These are phyloP conservation scores for Monosporascus sp. DNA, from an alignment of 2,329 filamentous ascomycete species.

Conservation along the genomic window DNA sequence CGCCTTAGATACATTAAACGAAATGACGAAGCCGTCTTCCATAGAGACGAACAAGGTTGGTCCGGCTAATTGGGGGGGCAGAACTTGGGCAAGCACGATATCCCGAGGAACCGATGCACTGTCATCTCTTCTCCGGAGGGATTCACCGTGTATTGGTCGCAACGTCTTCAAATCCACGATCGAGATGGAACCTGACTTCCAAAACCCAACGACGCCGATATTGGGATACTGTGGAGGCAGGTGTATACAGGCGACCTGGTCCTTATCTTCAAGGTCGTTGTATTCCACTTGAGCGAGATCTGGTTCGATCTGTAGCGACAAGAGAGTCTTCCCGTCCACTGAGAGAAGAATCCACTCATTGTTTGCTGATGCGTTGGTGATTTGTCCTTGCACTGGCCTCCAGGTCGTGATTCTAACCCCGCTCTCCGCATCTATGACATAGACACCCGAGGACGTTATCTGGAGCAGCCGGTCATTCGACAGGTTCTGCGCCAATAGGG, in stretches of 20 bases:
- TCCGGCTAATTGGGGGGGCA: conserved; percentile 50
- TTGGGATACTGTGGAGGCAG: conserved; percentile 58
- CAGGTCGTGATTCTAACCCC: conserved; percentile 53
- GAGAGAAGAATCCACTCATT: conserved; percentile 65
- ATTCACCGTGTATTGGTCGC: conserved; percentile 58
- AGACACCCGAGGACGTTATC: conserved; percentile 60
- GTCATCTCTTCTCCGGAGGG: conserved; percentile 54
- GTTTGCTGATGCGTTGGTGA: conserved; percentile 77
- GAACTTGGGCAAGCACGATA: conserved; percentile 71
- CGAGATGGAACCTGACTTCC: conserved; percentile 74
- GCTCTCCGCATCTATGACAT: conserved; percentile 57
- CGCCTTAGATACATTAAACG: conserved; percentile 62
- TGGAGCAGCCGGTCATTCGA: conserved; percentile 63
- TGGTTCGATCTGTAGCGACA: conserved; percentile 59
- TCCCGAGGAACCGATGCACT: conserved; percentile 77
- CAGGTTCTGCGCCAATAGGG: conserved; percentile 65
- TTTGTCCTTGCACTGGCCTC: conserved; percentile 47
- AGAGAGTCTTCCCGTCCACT: conserved; percentile 65
- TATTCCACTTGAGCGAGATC: conserved; percentile 52
- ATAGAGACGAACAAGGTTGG: conserved; percentile 84
- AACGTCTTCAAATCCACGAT: conserved; percentile 66
- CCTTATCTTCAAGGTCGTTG: conserved; percentile 57
- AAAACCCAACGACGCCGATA: conserved; percentile 79
- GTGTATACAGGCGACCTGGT: conserved; percentile 82
- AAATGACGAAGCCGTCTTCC: conserved; percentile 87